Conservation (phyloP, 2,329 filamentous ascomycete genomes). For the Ilyonectria destructans region DNA sequence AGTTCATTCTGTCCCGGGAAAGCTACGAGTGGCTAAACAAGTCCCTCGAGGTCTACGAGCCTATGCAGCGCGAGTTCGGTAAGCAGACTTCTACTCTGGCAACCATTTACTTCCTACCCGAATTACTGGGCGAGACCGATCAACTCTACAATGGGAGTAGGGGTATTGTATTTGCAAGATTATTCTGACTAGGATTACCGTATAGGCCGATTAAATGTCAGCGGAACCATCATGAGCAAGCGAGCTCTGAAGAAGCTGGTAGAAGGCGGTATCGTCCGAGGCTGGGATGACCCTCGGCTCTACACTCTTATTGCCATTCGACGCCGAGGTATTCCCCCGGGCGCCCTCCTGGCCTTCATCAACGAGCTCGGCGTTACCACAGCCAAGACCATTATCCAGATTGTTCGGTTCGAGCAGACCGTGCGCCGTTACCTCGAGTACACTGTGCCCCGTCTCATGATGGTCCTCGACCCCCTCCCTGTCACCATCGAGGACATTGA, state of each 20-base stretch:
- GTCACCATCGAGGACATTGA: slow-evolving; percentile 87
- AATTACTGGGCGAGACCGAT: neutral
- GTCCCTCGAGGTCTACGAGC: slow-evolving; percentile 85
- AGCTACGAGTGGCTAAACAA: slow-evolving; percentile 95
- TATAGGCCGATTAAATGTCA: slow-evolving; percentile 73
- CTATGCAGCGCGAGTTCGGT: slow-evolving; percentile 92
- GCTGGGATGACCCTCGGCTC: slow-evolving; percentile 92
- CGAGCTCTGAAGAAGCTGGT: slow-evolving; percentile 87
- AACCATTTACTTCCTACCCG: neutral
- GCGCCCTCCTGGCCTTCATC: slow-evolving; percentile 90
- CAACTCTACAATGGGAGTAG: neutral
- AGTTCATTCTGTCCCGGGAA: slow-evolving; percentile 87
- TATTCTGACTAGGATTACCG: neutral
- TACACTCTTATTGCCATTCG: slow-evolving; percentile 90
- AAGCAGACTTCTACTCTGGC: slow-evolving; percentile 8
- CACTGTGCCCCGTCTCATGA: slow-evolving; percentile 90
- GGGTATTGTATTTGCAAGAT: too few species aligned
- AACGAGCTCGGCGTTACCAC: slow-evolving; percentile 94
- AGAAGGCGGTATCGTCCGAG: slow-evolving; percentile 82
- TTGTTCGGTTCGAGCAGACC: slow-evolving; percentile 86
- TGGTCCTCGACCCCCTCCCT: slow-evolving; percentile 88
- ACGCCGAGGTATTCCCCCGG: slow-evolving; percentile 88
- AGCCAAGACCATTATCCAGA: slow-evolving; percentile 83
- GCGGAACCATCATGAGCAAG: slow-evolving; percentile 90
- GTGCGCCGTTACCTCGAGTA: slow-evolving; percentile 90